Percentiles rank a stretch among this genome's conserved stretches.
Conservation (phyloP, 257 asterid species). For the Eucommia ulmoides region DNA sequence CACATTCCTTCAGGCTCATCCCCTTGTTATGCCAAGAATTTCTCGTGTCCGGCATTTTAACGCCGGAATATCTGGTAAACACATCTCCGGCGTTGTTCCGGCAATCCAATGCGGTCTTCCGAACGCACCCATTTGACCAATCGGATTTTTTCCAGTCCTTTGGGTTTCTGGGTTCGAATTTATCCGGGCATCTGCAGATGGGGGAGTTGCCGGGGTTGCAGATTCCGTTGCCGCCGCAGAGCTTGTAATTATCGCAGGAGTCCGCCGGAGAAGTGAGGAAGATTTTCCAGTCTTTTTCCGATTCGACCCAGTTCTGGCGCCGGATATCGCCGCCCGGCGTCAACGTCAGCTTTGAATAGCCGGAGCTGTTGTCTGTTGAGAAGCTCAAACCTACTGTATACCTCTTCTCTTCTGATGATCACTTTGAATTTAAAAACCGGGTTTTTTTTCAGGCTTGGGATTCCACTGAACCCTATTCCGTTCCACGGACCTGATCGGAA, state of each 20-base stretch:
- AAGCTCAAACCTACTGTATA: too few relatives aligned
- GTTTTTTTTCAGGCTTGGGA: too few relatives aligned
- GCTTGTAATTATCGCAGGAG: not conserved
- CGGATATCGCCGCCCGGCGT: too few relatives aligned
- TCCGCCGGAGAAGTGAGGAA: too few relatives aligned
- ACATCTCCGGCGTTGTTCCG: constrained; percentile 20
- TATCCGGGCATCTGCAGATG: not conserved
- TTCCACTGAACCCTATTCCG: too few relatives aligned
- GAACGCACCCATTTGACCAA: constrained; percentile 17
- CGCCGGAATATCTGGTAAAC: constrained; percentile 5
- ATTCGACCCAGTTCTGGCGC: too few relatives aligned
- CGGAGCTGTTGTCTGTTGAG: too few relatives aligned
- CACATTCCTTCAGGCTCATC: constrained; percentile 8
- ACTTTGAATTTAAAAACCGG: too few relatives aligned
- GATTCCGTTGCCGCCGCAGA: not conserved
- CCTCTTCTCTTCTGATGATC: too few relatives aligned
- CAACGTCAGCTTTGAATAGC: too few relatives aligned
- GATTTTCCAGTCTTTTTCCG: too few relatives aligned
- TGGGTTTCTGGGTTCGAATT: constrained; percentile 6
- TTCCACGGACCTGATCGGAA: too few relatives aligned
- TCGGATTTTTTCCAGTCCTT: constrained; percentile 14
- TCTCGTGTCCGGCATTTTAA: constrained; percentile 17
- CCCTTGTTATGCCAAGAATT: not conserved
- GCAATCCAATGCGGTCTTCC: constrained; percentile 8
- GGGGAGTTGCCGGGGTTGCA: not conserved